phyloP scores from a whole-genome alignment of 2,329 filamentous ascomycete species.

The Akanthomyces lecanii region DNA sequence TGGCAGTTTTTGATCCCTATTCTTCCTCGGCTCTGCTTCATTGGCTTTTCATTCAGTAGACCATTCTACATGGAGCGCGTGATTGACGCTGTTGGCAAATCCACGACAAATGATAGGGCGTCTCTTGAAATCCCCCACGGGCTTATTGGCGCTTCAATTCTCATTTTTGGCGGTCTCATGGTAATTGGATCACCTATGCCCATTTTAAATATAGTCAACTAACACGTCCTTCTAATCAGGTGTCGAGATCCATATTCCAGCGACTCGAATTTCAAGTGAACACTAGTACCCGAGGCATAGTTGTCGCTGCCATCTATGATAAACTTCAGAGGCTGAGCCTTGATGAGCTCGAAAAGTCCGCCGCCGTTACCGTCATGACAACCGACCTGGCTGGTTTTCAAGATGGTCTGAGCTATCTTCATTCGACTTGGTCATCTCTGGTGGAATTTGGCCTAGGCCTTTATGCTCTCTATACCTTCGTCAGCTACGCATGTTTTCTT shows the following conservation, averaged over 20 bases:
- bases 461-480: not conserved
- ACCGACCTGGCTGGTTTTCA: not conserved
- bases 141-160: not conserved
- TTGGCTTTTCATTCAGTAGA: not conserved
- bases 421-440: not conserved
- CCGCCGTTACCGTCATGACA: conserved; percentile 1
- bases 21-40: not conserved
- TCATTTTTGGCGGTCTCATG: not conserved
- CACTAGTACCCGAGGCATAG: not conserved
- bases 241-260: not conserved
- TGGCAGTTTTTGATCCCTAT: not conserved
- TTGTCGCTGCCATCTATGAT: not conserved
- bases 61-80: not conserved
- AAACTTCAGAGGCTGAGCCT: not conserved
- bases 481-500: not conserved
- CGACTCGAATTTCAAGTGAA: not conserved
- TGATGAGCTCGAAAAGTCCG: not conserved
- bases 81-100: not conserved
- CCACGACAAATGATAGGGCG: no score
- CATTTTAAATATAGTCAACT: no score
- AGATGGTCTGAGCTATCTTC: not conserved
- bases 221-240: not conserved
- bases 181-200: not conserved
- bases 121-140: not conserved
- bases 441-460: not conserved